A percentile compares a stretch with the other conserved stretches of the same genome.
Conservation (phyloP, 768 basidiomycete species). For the Mycena amicta region DNA sequence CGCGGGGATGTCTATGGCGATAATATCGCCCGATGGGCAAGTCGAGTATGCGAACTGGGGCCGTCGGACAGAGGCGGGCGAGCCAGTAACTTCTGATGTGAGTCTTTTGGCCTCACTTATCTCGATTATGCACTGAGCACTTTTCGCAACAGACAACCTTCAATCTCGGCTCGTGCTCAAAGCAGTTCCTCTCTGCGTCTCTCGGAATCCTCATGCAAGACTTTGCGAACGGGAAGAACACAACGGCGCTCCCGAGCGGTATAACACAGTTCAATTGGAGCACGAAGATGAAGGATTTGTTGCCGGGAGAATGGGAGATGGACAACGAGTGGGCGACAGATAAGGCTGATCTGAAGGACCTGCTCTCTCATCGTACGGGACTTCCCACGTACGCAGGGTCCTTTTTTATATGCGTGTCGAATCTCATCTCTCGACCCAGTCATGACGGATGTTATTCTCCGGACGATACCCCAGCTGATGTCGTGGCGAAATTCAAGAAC, state of each 20-base stretch:
- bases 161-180: slow-evolving; percentile 38
- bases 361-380: slow-evolving; percentile 41
- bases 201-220: slow-evolving; percentile 47
- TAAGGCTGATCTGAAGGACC: slow-evolving; percentile 37
- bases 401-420: background rate
- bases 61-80: slow-evolving; percentile 35
- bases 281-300: slow-evolving; percentile 37
- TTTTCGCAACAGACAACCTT: slow-evolving; percentile 38
- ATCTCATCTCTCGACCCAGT: slow-evolving; percentile 13
- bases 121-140: background rate
- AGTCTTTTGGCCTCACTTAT: slow-evolving; percentile 11
- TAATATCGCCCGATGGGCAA: slow-evolving; percentile 28
- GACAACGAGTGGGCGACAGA: slow-evolving; percentile 42
- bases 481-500: slow-evolving; percentile 29
- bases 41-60: slow-evolving; percentile 39
- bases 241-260: slow-evolving; percentile 34
- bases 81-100: slow-evolving; percentile 35
- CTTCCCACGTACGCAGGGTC: slow-evolving; percentile 30
- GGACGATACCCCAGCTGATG: slow-evolving; percentile 26
- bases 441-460: slow-evolving; percentile 32
- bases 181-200: slow-evolving; percentile 41
- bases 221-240: slow-evolving; percentile 36
- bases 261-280: slow-evolving; percentile 37
- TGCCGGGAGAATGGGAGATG: slow-evolving; percentile 44
- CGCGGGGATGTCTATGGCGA: slow-evolving; percentile 32